These are phyloP conservation scores for Albifimbria verrucaria DNA, from an alignment of 2,329 filamentous ascomycete species.

Conservation along the genomic window DNA sequence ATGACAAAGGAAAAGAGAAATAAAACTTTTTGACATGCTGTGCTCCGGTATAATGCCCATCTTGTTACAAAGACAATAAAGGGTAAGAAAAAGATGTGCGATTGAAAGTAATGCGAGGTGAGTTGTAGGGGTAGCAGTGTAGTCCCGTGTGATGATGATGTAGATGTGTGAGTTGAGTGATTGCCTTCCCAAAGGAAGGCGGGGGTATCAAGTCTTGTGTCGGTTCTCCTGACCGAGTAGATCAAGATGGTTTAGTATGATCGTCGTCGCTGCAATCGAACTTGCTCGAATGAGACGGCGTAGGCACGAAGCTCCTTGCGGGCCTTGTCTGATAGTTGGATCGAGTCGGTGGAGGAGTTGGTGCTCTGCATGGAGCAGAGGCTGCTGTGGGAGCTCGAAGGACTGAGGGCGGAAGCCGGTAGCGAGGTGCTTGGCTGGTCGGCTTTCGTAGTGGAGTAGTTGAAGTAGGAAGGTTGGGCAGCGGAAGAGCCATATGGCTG, in stretches of 20 bases:
- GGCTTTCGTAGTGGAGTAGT: slow-evolving; percentile 23
- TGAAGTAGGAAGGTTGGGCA: slow-evolving; percentile 12
- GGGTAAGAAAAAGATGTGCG: slow-evolving; percentile 9
- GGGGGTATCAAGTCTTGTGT: slow-evolving; percentile 11
- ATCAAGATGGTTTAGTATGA: slow-evolving; percentile 50
- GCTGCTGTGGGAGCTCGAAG: slow-evolving; percentile 80
- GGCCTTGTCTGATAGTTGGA: slow-evolving; percentile 69
- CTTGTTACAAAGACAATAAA: slow-evolving; percentile 36
- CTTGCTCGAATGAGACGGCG: slow-evolving; percentile 84
- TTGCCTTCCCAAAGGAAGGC: too few relatives aligned
- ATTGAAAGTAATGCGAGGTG: slow-evolving; percentile 20
- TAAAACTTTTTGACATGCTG: slow-evolving; percentile 43
- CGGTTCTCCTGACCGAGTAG: background rate
- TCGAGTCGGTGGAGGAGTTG: slow-evolving; percentile 49
- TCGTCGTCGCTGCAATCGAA: slow-evolving; percentile 58
- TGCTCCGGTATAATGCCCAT: slow-evolving; percentile 47
- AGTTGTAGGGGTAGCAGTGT: too few relatives aligned
- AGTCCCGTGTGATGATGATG: slow-evolving; percentile 20
- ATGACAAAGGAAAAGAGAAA: slow-evolving; percentile 15
- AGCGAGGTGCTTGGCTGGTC: slow-evolving; percentile 9
- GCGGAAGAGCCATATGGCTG: slow-evolving; percentile 47
- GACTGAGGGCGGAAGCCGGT: slow-evolving; percentile 47
- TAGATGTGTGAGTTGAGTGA: slow-evolving; percentile 7
- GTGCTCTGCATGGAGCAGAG: slow-evolving; percentile 74
- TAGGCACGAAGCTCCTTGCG: slow-evolving; percentile 80